Evolutionary conservation across 164 flowering plant species (phyloP).

Genomic region (Stephania yunnanensis): DNA sequence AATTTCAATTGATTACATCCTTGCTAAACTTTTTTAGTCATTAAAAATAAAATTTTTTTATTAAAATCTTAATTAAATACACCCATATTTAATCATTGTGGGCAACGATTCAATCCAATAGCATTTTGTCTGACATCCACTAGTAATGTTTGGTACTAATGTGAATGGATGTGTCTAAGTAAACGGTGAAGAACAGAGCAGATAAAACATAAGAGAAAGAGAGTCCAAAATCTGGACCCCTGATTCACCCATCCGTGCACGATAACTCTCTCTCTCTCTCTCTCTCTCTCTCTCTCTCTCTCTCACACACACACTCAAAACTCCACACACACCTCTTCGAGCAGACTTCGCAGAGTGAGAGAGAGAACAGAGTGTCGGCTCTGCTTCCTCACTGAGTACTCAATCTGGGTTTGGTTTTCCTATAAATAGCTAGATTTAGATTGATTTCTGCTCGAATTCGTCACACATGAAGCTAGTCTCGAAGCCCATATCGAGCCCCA

Average conservation of each 20-base stretch:
- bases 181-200: no score
- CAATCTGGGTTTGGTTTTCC: neutral
- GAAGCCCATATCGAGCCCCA: conserved; percentile 62
- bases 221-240: neutral
- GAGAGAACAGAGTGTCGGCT: neutral
- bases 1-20: no score
- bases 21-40: no score
- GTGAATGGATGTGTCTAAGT: no score
- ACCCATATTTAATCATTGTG: no score
- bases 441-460: neutral
- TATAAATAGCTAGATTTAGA: neutral
- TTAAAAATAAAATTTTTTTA: no score
- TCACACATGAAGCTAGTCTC: conserved; percentile 38
- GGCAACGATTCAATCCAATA: no score
- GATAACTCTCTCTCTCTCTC: no score
- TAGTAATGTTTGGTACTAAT: no score
- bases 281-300: neutral
- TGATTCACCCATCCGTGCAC: conserved; percentile 3
- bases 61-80: no score
- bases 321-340: neutral
- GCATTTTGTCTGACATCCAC: no score
- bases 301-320: neutral
- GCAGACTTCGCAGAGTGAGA: neutral
- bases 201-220: no score
- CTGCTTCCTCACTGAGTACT: neutral